phyloP scores from a whole-genome alignment of 1,139 yeast genomes.

The Hyphopichia buzzinii region DNA sequence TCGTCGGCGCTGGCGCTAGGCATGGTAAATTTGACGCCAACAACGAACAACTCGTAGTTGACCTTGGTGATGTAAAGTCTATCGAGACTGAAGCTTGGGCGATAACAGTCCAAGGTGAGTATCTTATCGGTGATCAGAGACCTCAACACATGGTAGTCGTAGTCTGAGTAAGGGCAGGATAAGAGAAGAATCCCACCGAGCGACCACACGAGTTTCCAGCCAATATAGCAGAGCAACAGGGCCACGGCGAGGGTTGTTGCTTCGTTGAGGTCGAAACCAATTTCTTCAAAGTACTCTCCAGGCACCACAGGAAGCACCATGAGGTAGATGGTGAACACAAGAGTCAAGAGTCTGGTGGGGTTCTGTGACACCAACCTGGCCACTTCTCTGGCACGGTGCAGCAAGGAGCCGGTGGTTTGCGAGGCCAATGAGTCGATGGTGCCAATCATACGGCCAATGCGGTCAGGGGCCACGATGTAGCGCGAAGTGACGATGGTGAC shows the following conservation, averaged over 20 bases:
- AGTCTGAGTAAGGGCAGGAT: slow-evolving; percentile 48
- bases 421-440: slow-evolving; percentile 10
- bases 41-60: slow-evolving; percentile 56
- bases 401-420: not conserved
- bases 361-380: slow-evolving; percentile 33
- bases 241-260: slow-evolving; percentile 52
- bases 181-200: slow-evolving; percentile 53
- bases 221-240: slow-evolving; percentile 46
- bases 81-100: slow-evolving; percentile 45
- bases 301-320: slow-evolving; percentile 35
- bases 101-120: slow-evolving; percentile 47
- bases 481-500: slow-evolving; percentile 39
- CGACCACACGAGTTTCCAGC: slow-evolving; percentile 52
- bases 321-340: slow-evolving; percentile 48
- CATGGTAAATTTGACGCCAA: slow-evolving; percentile 56
- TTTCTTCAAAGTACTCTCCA: slow-evolving; percentile 21
- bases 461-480: slow-evolving; percentile 33
- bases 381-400: not conserved
- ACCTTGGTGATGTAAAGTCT: slow-evolving; percentile 58
- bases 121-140: slow-evolving; percentile 36
- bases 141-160: slow-evolving; percentile 38
- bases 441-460: slow-evolving; percentile 34
- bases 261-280: slow-evolving; percentile 45
- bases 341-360: slow-evolving; percentile 65
- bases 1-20: slow-evolving; percentile 71